Base-by-base conservation (phyloP, 2,329 filamentous ascomycete species). In the Pseudogymnoascus destructans region DNA sequence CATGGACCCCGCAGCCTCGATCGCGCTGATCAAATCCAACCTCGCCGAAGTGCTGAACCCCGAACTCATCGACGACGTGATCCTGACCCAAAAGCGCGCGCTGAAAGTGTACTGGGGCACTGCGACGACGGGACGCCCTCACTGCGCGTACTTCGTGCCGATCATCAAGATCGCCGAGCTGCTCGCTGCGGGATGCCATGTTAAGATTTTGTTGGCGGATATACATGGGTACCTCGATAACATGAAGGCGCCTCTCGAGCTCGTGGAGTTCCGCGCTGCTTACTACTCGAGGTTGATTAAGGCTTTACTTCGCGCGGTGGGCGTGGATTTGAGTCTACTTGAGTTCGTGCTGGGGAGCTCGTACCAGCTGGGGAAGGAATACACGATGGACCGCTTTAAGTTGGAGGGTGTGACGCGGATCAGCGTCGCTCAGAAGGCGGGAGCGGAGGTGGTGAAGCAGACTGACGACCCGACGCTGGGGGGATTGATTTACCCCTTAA, bases 401-500 rank as follows among this genome's bases (percentile, higher is more conserved):
- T 70, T 97, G 63, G 80, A 68, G 57, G 63, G 64, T 27, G 65
- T 69, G 17, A 68, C 65, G 7, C 61, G 66, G 55, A 64, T 67
- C 9, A 62, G 63, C 54, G 70, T 69, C 67, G 89, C 90, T 13
- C 89, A 90, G 73, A 93, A 89, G 73, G 91, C 92, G 0, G 92
- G 92, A 36, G 87, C 89, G 1, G 93, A 97, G 72, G 82, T 97
- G 6, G 92, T 98, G 64, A 97, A 97, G 78, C 90, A 97, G 75
- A 83, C 86, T 3, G 80, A 81, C 59, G 90, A 92, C 67, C 81
- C 86, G 8, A 80, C 86, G 2, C 70, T 95, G 58, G 82, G 79
- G 59, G 88, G 87, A 1, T 77, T 92, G 10, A 79, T 92, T 61
- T 95, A 95, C 75, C 88, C 89, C 0, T 77, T 95, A 54, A 84